Conservation (phyloP, 192 early-diverging fungal genomes). For the Linnemannia exigua region DNA sequence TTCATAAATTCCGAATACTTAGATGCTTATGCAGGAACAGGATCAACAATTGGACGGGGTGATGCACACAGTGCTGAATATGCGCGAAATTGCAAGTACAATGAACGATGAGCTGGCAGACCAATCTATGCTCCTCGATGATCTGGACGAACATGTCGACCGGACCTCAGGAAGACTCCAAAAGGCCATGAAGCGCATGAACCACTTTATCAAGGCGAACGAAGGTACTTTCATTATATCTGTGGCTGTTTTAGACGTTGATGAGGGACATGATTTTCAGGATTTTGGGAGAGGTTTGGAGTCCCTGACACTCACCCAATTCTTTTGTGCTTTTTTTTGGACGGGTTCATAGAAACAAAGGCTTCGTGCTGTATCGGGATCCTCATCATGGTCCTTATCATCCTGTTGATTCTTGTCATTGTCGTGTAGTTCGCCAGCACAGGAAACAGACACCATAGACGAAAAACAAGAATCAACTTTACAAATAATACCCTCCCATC, state of each 20-base stretch:
- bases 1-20: neutral
- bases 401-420: conserved; percentile 67
- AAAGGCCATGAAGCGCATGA: conserved; percentile 66
- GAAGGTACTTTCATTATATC: conserved; percentile 58
- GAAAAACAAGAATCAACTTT: neutral
- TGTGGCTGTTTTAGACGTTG: too few species aligned
- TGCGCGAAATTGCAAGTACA: conserved; percentile 71
- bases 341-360: conserved; percentile 62
- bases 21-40: conserved; percentile 71
- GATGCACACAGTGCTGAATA: conserved; percentile 66
- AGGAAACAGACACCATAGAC: neutral
- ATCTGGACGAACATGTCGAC: conserved; percentile 69
- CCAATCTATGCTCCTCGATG: conserved; percentile 69
- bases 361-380: conserved; percentile 67
- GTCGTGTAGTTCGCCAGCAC: conserved; percentile 45
- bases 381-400: conserved; percentile 67
- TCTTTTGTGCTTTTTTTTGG: neutral
- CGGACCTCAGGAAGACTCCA: conserved; percentile 57
- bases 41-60: conserved; percentile 71
- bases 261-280: neutral
- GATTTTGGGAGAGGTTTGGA: neutral
- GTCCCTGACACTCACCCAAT: neutral
- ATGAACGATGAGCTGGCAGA: conserved; percentile 70
- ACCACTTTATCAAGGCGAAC: conserved; percentile 67
- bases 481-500: neutral